A percentile compares a stretch with the other conserved stretches of the same genome.
Evolutionary conservation across 208 protist genomes (phyloP).

Genomic region (Leishmania major): DNA sequence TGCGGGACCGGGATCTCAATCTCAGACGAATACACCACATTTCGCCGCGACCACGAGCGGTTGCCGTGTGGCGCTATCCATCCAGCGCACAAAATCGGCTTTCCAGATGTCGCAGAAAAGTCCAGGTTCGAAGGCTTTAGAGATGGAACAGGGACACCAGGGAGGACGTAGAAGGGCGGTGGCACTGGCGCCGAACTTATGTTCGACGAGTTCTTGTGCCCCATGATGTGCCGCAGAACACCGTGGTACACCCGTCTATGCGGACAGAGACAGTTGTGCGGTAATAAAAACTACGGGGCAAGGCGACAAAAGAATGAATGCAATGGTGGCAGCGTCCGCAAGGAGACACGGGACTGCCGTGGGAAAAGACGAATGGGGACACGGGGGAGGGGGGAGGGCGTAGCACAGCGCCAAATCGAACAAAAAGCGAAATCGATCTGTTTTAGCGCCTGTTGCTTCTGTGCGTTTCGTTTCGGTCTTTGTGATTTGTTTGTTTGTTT

Average conservation of each 20-base stretch:
- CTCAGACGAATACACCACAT: constrained; percentile 37
- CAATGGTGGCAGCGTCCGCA: not conserved
- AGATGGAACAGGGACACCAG: constrained; percentile 19
- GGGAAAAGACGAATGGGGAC: not conserved
- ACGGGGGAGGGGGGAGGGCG: not conserved
- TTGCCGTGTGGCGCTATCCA: constrained; percentile 31
- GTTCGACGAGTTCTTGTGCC: constrained; percentile 17
- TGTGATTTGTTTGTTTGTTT: too few relatives aligned
- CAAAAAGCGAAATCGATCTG: not conserved
- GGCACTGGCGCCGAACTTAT: constrained; percentile 1
- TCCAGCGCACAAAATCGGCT: constrained; percentile 40
- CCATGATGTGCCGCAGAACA: constrained; percentile 11
- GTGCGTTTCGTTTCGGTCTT: not conserved
- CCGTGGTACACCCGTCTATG: not conserved
- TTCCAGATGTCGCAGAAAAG: constrained; percentile 26
- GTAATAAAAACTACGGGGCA: not conserved
- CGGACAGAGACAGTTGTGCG: not conserved
- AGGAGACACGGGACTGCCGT: not conserved
- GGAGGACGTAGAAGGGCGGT: constrained; percentile 22
- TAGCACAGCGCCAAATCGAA: not conserved
- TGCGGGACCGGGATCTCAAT: constrained; percentile 50
- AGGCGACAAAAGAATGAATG: not conserved
- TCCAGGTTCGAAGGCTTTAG: constrained; percentile 30
- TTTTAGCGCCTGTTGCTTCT: not conserved
- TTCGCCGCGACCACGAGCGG: constrained; percentile 34